Evolutionary conservation across 192 early-diverging fungal species (phyloP).

Genomic region (Fimicolochytrium jonesii): DNA sequence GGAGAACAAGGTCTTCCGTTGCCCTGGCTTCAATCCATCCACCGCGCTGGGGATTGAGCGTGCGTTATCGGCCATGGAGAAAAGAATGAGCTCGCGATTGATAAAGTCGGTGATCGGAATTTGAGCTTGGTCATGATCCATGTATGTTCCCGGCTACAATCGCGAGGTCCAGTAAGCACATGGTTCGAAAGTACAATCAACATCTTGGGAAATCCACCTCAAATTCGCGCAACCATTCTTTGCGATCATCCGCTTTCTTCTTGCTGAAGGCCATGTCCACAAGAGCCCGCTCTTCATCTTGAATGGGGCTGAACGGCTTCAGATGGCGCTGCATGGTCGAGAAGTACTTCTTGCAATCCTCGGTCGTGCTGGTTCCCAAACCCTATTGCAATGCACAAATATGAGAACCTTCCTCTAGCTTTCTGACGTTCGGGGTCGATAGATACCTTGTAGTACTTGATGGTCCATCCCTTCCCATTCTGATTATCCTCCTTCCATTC

Average conservation of each 20-base stretch:
- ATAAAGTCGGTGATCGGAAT: slow-evolving; percentile 90
- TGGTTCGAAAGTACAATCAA: not conserved
- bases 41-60: slow-evolving; percentile 92
- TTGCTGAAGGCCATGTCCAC: slow-evolving; percentile 98
- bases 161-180: not conserved
- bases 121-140: slow-evolving; percentile 73
- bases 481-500: slow-evolving; percentile 72
- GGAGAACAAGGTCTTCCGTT: slow-evolving; percentile 89
- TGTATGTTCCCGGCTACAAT: slow-evolving; percentile 76
- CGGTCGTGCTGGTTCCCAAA: slow-evolving; percentile 80
- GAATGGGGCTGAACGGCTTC: slow-evolving; percentile 65
- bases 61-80: slow-evolving; percentile 90
- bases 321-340: slow-evolving; percentile 70
- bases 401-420: not conserved
- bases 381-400: slow-evolving; percentile 45
- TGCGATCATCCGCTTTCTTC: slow-evolving; percentile 88
- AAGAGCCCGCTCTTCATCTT: slow-evolving; percentile 62
- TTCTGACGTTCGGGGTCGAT: not conserved
- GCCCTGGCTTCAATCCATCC: slow-evolving; percentile 95
- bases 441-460: slow-evolving; percentile 90
- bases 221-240: slow-evolving; percentile 84
- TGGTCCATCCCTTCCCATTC: slow-evolving; percentile 70
- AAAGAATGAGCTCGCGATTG: slow-evolving; percentile 91
- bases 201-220: too few relatives aligned
- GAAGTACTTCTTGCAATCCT: slow-evolving; percentile 92